Evolutionary conservation across 2,329 filamentous ascomycete genomes (phyloP), one percentile per base, ranked within the genome.

Genomic region (Beauveria brongniartii): DNA sequence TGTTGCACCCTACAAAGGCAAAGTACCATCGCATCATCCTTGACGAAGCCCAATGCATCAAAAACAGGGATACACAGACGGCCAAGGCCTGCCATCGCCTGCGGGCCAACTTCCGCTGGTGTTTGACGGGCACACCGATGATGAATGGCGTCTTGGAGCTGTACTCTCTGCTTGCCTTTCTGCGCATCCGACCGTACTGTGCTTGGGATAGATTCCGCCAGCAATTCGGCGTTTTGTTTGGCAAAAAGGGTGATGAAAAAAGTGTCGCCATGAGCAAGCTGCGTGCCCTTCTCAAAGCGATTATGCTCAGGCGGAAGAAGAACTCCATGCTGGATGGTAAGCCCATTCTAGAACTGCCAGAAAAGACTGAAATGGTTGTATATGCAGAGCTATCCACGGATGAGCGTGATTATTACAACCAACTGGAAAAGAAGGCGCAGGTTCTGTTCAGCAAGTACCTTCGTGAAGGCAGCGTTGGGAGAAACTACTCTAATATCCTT

Each of bases 111-210:
- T 90, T 89, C 48, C 81, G 88, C 66, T 96, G 92, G 92, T 86
- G 87, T 2, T 74, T 94, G 24, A 91, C 89, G 0, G 91, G 90
- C 58, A 94, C 91, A 0, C 91, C 91, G 0, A 93, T 95, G 80
- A 94, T 94, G 88, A 96, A 96, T 67, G 85, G 81, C 14, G 84
- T 93, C 3, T 78, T 83, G 26, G 92, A 97, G 67, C 78, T 96
- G 3, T 92, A 84, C 68, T 89, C 91, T 0, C 75, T 96, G 22
- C 78, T 96, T 50, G 82, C 83, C 2, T 97, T 96, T 68, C 78
- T 96, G 18, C 79, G 81, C 2, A 92, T 95, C 69, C 81, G 81
- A 63, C 91, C 91, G 2, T 96, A 94, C 71, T 83, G 82, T 66
- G 77, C 82, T 16, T 82, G 82, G 75, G 75, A 82, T 0, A 75